Evolutionary conservation across 1,284 basidiomycete species (phyloP), one percentile per base, ranked within the genome.

Genomic region (Sanghuangporus sanghuang): DNA sequence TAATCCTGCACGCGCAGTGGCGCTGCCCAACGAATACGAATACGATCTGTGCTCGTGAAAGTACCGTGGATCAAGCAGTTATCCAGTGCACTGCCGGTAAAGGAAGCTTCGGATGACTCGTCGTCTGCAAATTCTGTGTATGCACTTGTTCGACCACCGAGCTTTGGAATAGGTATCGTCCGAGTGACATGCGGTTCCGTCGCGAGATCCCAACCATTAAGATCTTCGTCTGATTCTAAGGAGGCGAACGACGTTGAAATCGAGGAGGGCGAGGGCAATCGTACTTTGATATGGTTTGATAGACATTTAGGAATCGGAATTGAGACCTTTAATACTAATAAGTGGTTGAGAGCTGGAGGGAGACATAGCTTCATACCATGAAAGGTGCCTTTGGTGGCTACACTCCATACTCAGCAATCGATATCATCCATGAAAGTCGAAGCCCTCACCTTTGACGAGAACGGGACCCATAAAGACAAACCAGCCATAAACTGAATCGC

Each of bases 131-230:
- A 85, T 68, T 87, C 80, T 58, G 79, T 83, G 69, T 85, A 85
- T 2, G 86, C 85, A 59, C 79, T 79, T 0, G 81, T 74, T 39
- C 88, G 83, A 38, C 58, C 50, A 9, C 80, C 77, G 32, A 77
- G 74, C 48, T 81, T 81, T 46, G 44, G 11, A 40, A 75, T 70
- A 48, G 71, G 18, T 38, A 36, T 36, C 18, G 36, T 77, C 23
- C 86, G 85, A 7, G 87, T 84, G 59, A 92, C 89, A 70, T 83
- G 83, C 6, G 90, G 90, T 55, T 92, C 90, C 0, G 87, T 87
- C 0, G 85, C 84, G 57, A 92, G 78, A 66, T 90, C 89, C 90
- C 90, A 92, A 42, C 83, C 74, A 36, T 79, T 78, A 1, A 74
- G 75, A 55, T 88, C 87, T 61, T 89, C 87, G 61, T 90, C 89